Evolutionary conservation across 2,329 filamentous ascomycete genomes (phyloP), one percentile per base, ranked within the genome.

Genomic region (Huntiella decipiens): DNA sequence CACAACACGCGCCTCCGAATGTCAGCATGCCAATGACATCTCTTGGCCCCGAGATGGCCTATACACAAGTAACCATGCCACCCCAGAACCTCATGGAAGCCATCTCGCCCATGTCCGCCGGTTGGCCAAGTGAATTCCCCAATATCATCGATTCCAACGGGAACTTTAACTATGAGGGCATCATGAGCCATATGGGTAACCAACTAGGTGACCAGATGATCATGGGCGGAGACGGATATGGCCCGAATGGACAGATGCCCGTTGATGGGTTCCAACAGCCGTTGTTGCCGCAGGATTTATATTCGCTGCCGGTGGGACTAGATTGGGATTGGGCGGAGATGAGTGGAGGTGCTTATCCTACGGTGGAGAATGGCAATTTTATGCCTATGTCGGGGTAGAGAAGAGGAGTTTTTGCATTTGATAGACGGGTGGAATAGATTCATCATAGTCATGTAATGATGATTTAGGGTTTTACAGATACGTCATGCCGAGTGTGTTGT

Each of bases 271-370:
- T 87, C 56, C 80, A 87, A 55, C 82, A 92, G 53, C 87, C 87
- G 0, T 80, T 94, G 55, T 75, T 96, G 16, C 88, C 91, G 4
- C 85, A 88, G 55, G 91, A 96, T 61, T 63, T 96, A 19, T 98
- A 91, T 77, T 82, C 88, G 59, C 79, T 96, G 74, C 87, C 88
- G 1, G 93, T 94, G 79, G 92, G 84, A 2, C 70, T 96, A 16
- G 88, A 96, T 58, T 95, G 87, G 86, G 85, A 73, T 56, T 79
- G 74, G 72, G 73, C 74, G 1, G 74, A 78, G 58, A 76, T 79
- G 67, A 77, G 71, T 31, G 73, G 74, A n/a, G 74, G 73, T 7
- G 66, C 68, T 2, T 78, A 78, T 53, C 73, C 74, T 8, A 69
- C 69, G 19, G 74, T 78, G 36, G 74, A 79, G 55, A 79, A 78